A percentile compares a stretch with the other conserved stretches of the same genome.
Conservation (phyloP, 352 stramenopile genomes). For the Pythium biforme region DNA sequence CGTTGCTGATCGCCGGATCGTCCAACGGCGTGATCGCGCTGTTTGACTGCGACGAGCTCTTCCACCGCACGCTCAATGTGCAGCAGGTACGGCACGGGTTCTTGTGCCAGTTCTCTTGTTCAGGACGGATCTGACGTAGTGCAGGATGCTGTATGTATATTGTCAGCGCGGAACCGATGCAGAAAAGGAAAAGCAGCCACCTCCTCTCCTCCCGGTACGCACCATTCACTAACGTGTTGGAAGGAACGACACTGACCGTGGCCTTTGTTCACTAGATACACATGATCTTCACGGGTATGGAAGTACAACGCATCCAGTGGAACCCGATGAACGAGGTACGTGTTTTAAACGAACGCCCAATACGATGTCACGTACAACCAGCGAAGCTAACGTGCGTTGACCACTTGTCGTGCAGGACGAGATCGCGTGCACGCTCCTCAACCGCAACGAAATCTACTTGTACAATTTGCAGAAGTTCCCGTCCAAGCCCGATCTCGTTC, state of each 20-base stretch:
- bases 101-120: no score
- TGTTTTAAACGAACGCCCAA: not conserved
- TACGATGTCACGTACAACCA: no score
- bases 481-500: constrained; percentile 48
- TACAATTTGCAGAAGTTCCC: constrained; percentile 80
- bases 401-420: constrained; percentile 49
- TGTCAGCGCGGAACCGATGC: not conserved
- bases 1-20: constrained; percentile 57
- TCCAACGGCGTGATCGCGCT: constrained; percentile 71
- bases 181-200: not conserved
- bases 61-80: constrained; percentile 56
- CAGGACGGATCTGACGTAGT: not conserved
- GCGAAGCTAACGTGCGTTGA: no score
- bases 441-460: constrained; percentile 71
- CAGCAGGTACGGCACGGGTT: constrained; percentile 31
- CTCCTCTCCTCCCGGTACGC: constrained; percentile 5
- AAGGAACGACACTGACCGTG: not conserved
- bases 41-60: constrained; percentile 82
- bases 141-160: not conserved
- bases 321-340: constrained; percentile 67
- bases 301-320: constrained; percentile 75
- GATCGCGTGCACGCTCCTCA: constrained; percentile 69
- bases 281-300: constrained; percentile 64
- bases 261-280: constrained; percentile 44
- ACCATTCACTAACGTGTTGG: not conserved